Conservation (phyloP, 1,139 yeast species). For the Candida glucosophila region DNA sequence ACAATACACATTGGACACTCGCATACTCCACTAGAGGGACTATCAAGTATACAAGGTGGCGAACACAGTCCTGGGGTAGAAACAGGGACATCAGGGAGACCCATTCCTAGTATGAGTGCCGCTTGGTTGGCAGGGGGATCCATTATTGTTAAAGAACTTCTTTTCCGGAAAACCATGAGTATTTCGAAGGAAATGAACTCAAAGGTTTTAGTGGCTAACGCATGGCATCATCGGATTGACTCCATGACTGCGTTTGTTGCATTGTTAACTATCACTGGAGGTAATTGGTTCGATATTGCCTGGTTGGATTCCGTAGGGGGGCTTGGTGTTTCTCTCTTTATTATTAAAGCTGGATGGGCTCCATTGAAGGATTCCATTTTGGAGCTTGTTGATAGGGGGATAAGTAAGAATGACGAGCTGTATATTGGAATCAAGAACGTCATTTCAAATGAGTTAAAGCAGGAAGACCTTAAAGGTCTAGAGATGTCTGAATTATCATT, state of each 20-base stretch:
- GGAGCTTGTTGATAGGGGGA: constrained; percentile 65
- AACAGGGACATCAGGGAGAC: constrained; percentile 4
- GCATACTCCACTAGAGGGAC: constrained; percentile 20
- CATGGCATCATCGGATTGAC: constrained; percentile 99
- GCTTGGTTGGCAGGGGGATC: constrained; percentile 95
- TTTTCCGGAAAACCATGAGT: constrained; percentile 71
- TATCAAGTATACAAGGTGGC: constrained; percentile 13
- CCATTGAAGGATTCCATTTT: constrained; percentile 62
- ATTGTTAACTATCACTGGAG: constrained; percentile 76
- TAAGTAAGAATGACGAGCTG: constrained; percentile 19
- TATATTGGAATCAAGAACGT: constrained; percentile 19
- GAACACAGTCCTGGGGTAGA: neutral
- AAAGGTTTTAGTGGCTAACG: constrained; percentile 87
- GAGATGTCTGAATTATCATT: constrained; percentile 43
- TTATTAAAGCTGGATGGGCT: constrained; percentile 76
- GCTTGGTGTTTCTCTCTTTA: constrained; percentile 67
- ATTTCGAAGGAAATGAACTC: constrained; percentile 74
- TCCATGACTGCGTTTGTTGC: constrained; percentile 90
- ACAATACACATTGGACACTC: constrained; percentile 47
- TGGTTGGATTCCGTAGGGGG: constrained; percentile 95
- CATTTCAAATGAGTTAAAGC: constrained; percentile 13
- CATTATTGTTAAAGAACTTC: constrained; percentile 76
- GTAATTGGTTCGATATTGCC: constrained; percentile 63
- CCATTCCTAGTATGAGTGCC: constrained; percentile 70
- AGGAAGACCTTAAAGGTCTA: constrained; percentile 11